Evolutionary conservation across 371 early-diverging fungal species (phyloP), one percentile per base, ranked within the genome.

Genomic region (Rhizopus delemar): DNA sequence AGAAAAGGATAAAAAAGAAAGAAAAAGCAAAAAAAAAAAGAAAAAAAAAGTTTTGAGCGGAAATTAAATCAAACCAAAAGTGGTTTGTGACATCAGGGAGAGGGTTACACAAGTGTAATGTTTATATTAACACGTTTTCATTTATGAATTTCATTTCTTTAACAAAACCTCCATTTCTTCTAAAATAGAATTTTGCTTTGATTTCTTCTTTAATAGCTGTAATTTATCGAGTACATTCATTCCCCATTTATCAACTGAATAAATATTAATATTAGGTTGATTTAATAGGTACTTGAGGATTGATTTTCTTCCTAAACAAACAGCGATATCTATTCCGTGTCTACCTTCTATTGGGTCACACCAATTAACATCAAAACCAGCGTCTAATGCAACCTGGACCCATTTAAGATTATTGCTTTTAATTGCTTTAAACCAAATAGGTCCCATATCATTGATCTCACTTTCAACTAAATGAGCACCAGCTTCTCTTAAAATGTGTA

Each of bases 401-500:
- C 73, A 63, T 59, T 66, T 70, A 6, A 73, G 35, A 45, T 77
- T 66, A 22, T 71, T 69, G 7, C 56, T 70, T 2, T 66, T 70
- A 7, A 78, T 63, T 0, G 78, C 78, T 48, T 72, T 73, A 15
- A 81, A 65, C 81, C 81, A 81, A 34, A 65, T 33, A 3, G 59
- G 60, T 2, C 78, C 81, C 45, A 90, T 75, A 56, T 91, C 92
- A 12, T 79, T 73, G 38, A 76, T 69, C 65, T 96, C 96, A 4
- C 86, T 86, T 51, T 90, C 88, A 39, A 88, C 87, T 53, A 96
- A 90, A 66, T 96, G 95, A 6, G 93, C 95, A 13, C 96, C 98
- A 0, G 94, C 91, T 13, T 84, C 64, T 5, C 87, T 65, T 45
- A 97, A 72, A 55, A 96, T 70, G 8, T 66, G 59, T 2, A 89